phyloP scores from a whole-genome alignment of 257 asterid species.

The Solanum arcanum region DNA sequence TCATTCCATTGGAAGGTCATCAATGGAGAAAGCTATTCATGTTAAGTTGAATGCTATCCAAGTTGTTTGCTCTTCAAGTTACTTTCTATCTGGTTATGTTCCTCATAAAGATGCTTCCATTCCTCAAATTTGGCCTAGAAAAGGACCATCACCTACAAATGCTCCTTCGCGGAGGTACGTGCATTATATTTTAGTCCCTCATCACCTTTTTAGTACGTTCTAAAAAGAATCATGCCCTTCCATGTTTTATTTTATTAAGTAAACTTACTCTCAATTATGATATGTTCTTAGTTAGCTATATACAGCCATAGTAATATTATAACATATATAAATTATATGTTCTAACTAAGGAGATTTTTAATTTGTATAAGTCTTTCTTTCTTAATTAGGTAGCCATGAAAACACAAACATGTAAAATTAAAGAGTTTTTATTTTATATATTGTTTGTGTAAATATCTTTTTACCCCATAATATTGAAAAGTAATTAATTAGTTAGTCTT shows the following conservation, averaged over 20 bases:
- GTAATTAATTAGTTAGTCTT: neutral
- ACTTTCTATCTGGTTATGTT: conserved; percentile 57
- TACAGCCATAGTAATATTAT: neutral
- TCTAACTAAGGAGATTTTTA: neutral
- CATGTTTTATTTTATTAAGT: neutral
- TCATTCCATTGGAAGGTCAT: conserved; percentile 70
- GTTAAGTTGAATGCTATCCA: conserved; percentile 74
- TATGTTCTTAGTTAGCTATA: neutral
- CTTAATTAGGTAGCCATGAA: neutral
- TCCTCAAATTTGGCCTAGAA: conserved; percentile 94
- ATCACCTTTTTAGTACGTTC: neutral
- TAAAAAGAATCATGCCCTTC: neutral
- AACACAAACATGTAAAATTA: neutral
- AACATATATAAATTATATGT: neutral
- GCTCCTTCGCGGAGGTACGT: conserved; percentile 53
- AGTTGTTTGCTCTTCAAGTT: conserved; percentile 88
- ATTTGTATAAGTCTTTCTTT: neutral
- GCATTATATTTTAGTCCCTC: neutral
- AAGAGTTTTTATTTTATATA: neutral
- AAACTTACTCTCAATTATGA: neutral
- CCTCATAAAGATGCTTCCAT: conserved; percentile 82
- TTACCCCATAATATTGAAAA: neutral
- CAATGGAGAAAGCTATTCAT: conserved; percentile 56
- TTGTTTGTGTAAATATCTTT: neutral
- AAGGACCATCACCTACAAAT: conserved; percentile 24